Percentiles rank a stretch among this genome's conserved stretches.
These are phyloP conservation scores for Rugonectria rugulosa DNA, from an alignment of 2,329 filamentous ascomycete species.

Conservation along the genomic window DNA sequence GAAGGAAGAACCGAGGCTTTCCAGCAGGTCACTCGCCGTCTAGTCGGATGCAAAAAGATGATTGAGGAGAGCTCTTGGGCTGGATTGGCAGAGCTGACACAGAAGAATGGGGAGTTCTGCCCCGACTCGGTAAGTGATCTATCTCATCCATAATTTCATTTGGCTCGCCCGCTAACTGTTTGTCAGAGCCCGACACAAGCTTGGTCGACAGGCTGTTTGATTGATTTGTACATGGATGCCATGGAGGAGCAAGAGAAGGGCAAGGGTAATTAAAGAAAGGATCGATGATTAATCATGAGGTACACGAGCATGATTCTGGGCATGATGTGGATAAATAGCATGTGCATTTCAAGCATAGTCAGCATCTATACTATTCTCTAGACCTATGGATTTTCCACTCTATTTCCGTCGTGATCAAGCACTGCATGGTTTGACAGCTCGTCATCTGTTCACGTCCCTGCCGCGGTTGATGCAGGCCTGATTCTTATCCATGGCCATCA, in stretches of 20 bases:
- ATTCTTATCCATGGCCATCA: too few species aligned
- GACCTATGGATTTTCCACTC: too few species aligned
- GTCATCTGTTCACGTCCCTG: too few species aligned
- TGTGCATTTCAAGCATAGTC: too few species aligned
- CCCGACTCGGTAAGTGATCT: conserved; percentile 87
- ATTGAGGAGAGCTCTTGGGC: conserved; percentile 86
- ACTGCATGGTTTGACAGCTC: too few species aligned
- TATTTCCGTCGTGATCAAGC: too few species aligned
- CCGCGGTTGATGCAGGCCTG: too few species aligned
- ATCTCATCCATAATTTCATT: too few species aligned
- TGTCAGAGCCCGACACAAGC: conserved; percentile 87
- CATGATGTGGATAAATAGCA: not conserved
- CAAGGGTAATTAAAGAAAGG: conserved; percentile 6
- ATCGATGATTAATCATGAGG: not conserved
- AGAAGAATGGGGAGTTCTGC: conserved; percentile 86
- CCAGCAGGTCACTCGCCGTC: conserved; percentile 88
- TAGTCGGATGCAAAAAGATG: conserved; percentile 85
- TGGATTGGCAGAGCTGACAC: conserved; percentile 90
- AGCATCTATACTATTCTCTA: not conserved
- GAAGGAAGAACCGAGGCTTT: conserved; percentile 85
- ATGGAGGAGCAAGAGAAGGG: conserved; percentile 56
- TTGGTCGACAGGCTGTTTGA: conserved; percentile 93
- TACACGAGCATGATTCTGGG: not conserved
- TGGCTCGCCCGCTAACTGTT: conserved; percentile 18
- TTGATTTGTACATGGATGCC: conserved; percentile 96